Base-by-base conservation (phyloP, 306 rosid genomes). In the cucumber (Cucumis sativus) region DNA sequence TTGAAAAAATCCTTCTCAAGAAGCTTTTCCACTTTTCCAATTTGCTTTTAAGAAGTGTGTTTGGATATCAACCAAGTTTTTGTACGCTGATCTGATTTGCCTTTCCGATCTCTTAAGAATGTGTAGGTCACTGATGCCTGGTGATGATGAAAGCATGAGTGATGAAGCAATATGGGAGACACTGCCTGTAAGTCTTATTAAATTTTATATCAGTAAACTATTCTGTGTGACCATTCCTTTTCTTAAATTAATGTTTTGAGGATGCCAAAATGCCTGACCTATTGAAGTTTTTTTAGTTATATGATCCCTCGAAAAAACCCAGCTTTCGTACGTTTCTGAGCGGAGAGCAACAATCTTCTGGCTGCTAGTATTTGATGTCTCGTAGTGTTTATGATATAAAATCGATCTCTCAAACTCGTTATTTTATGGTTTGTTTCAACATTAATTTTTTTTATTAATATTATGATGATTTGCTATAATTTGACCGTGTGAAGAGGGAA, bases 51-150 rank as follows among this genome's bases (percentile, higher is more conserved):
- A 45, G 64, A 76, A 59, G 59, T 63, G 37, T 71, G 67, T 74
- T 35, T 63, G 75, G n/a, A 69, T 69, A n/a, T 69, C 15, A 12
- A 3, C 52, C 16, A 33, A 54, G 17, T 49, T 47, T 0, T 28
- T 28, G 37, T 30, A 17, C n/a, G 49, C n/a, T 73, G 62, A 28
- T 54, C 28, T 30, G 41, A 73, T 23, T 62, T 71, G 56, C 51
- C 55, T 78, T 56, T 69, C 23, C 28, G 79, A 78, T 81, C 61
- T 71, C 72, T 69, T 82, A 90, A 96, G 99, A 83, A 96, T 96
- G 98, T 96, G 98, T 72, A 91, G 82, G 91, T 93, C 99, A 88
- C 86, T 92, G 51, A 86, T 96, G 98, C 98, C 98, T 23, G 99
- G 97, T 57, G 98, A 92, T 76, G 97, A 91, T 81, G 99, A 91